A percentile compares a stretch with the other conserved stretches of the same genome.
Conservation (phyloP, 179 eudicot genomes). For the Vitellaria paradoxa region DNA sequence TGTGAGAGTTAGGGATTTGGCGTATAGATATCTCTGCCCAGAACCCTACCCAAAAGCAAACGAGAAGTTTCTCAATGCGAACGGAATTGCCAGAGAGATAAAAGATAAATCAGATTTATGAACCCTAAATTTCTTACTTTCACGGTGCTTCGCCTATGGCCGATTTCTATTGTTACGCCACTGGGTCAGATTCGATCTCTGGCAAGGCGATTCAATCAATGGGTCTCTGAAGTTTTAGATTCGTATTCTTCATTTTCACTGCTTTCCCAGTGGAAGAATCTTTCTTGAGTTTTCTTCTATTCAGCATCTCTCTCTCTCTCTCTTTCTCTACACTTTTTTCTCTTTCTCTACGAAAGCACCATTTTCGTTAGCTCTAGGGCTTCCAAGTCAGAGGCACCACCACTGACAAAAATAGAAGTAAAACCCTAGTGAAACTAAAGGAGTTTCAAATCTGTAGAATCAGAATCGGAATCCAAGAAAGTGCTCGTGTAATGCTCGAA, state of each 20-base stretch:
- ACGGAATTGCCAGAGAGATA: too few relatives aligned
- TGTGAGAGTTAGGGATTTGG: not conserved
- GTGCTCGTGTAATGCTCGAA: slow-evolving; percentile 1
- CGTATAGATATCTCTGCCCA: slow-evolving; percentile 44
- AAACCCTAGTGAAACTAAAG: not conserved
- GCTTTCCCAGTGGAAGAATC: too few relatives aligned
- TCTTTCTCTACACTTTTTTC: not conserved
- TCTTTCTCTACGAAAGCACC: slow-evolving; percentile 1
- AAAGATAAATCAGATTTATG: too few relatives aligned
- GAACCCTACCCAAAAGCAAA: slow-evolving; percentile 49
- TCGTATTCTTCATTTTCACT: too few relatives aligned
- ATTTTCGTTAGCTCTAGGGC: not conserved
- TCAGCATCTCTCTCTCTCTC: too few relatives aligned
- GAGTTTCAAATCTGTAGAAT: not conserved
- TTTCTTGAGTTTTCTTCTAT: too few relatives aligned
- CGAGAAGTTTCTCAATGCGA: slow-evolving; percentile 38
- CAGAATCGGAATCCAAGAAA: not conserved
- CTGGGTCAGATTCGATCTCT: too few relatives aligned
- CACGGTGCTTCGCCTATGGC: too few relatives aligned
- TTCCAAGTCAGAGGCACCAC: not conserved
- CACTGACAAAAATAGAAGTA: not conserved
- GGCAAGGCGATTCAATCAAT: too few relatives aligned
- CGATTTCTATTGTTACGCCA: too few relatives aligned
- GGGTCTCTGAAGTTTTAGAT: too few relatives aligned
- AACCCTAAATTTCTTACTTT: too few relatives aligned